Evolutionary conservation across 202 grass and related monocot genomes (phyloP).

Genomic region (Elaeis oleifera): DNA sequence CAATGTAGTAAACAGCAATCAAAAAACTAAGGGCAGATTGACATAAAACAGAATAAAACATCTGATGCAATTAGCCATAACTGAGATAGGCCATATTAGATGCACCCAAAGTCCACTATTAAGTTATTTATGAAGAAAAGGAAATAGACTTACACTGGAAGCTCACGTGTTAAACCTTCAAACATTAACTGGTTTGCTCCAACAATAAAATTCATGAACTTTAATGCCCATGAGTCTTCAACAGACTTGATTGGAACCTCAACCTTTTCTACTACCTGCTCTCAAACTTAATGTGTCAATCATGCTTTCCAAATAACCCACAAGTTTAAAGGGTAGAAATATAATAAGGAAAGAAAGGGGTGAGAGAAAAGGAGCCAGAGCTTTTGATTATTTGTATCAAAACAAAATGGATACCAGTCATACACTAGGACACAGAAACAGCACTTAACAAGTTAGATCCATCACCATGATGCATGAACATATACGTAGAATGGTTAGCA

Average conservation of each 20-base stretch:
- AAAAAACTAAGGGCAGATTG: too few species aligned
- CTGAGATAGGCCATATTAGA: too few species aligned
- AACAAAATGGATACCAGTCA: too few species aligned
- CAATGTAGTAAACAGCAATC: too few species aligned
- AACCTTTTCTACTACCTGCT: conserved; percentile 55
- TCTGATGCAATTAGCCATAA: too few species aligned
- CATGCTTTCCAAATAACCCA: too few species aligned
- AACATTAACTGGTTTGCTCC: conserved; percentile 70
- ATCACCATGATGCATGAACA: not conserved
- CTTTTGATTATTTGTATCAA: too few species aligned
- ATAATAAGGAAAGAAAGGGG: too few species aligned
- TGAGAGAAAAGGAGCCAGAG: too few species aligned
- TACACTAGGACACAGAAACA: not conserved
- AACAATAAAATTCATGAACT: conserved; percentile 69
- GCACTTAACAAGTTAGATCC: not conserved
- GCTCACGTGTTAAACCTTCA: conserved; percentile 61
- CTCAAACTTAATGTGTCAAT: conserved; percentile 13
- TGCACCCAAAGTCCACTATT: not conserved
- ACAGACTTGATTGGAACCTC: conserved; percentile 37
- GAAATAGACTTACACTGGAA: conserved; percentile 60
- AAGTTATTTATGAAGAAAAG: not conserved
- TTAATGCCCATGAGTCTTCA: conserved; percentile 65
- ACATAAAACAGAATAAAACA: too few species aligned
- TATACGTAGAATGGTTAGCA: too few species aligned
- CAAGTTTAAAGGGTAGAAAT: too few species aligned